Base-by-base conservation (phyloP, 257 asterid species). In the Gentiana dahurica region DNA sequence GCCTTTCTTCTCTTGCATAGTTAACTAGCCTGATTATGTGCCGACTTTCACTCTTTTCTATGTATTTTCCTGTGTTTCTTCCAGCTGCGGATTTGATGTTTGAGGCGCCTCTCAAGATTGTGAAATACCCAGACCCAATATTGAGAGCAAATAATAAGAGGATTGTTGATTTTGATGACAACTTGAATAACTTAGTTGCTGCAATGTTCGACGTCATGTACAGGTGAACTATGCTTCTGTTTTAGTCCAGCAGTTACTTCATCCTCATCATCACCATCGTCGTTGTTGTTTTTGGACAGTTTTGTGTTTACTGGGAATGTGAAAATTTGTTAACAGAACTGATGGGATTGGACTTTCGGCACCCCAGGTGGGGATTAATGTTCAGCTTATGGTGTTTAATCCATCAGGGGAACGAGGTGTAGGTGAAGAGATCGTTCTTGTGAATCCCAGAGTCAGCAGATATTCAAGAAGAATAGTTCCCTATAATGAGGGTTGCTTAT, bases 161-260 rank as follows among this genome's bases (percentile, higher is more conserved):
- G 56, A 69, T 92, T 13, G 56, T 12, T 35, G 58, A 73, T 12
- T 92, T 92, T 65, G 95, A 92, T 59, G 81, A 64, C 55, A 81
- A 75, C 73, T 76, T 88, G 86, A 83, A 88, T 66, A 88, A 62
- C 68, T 68, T 92, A 58, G 95, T 75, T 0, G 78, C 74, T 49
- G 97, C 83, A 76, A 92, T 92, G 98, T 92, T 92, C 71, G 94
- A 88, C 65, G 74, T 83, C 49, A 88, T 92, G 98, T 92, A 92
- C 69, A 88, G 69, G 98, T 91, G 61, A 81, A 63, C 54, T 62
- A 52, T 46, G 41, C 24, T 39, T 43, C 15, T 13, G 11, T 11
- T 34, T 4, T 24, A 36, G 34, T 24, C 6, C 9, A 52, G 15
- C 7, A 6, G 15, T 24, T 8, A 5, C 52, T 15, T 33, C 24